Evolutionary conservation across 192 early-diverging fungal species (phyloP), one percentile per base, ranked within the genome.

Genomic region (Globomyces pollinis-pini): DNA sequence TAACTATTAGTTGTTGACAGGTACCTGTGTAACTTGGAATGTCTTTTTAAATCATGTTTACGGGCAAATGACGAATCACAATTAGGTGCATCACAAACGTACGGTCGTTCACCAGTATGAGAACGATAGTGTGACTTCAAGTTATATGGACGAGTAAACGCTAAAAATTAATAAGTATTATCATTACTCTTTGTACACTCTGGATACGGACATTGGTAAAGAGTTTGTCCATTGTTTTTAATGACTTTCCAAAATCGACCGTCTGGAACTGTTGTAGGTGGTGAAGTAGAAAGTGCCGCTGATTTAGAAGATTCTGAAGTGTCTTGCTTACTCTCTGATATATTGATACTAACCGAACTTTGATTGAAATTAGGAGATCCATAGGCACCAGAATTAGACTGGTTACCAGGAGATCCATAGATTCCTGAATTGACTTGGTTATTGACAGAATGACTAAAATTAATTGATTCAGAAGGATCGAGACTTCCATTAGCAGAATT

Each of bases 41-140:
- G 88, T 16, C 93, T 83, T 67, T 91, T 94, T 38, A 93, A 76
- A 70, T 96, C 93, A 65, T 96, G 91, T 51, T 90, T 86, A 13
- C 93, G 78, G 20, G 91, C 85, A 76, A 96, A 96, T 8, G 79
- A 70, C 29, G 82, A 75, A 1, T 83, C 72, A 70, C 93, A 96
- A 42, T 76, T 67, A 12, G 3, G 13, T 21, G 28, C 51, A 29
- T 72, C 63, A 74, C 86, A 88, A 16, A 69, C 71, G 60, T 77
- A 88, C 24, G 84, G 84, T 1, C 76, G 60, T 44, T 86, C 84
- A 28, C 76, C 80, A 23, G 84, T 85, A 38, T 88, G 86, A 0
- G 76, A 71, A 20, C 78, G 73, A 51, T 76, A 81, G 43, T 88
- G 86, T 2, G 81, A 82, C 45, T 86, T 79, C 35, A 88, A 62